Conservation (phyloP, 1,139 yeast species). For the Geotrichum klebahnii region DNA sequence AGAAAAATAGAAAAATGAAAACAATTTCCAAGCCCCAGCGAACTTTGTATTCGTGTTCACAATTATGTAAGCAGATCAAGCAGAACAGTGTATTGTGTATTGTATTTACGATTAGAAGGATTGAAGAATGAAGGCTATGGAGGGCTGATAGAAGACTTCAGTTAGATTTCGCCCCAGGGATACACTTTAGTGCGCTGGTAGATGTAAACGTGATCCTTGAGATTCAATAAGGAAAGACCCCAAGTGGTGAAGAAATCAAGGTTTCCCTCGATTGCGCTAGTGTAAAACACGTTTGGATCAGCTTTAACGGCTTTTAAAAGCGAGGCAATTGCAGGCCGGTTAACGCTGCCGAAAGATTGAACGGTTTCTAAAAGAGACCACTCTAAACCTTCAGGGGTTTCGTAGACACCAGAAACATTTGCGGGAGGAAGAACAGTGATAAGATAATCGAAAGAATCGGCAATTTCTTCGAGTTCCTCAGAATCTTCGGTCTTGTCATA, state of each 20-base stretch:
- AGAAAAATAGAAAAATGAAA: not conserved
- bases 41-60: conserved; percentile 12
- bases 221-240: conserved; percentile 12
- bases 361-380: conserved; percentile 45
- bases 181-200: conserved; percentile 32
- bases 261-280: conserved; percentile 3
- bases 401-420: conserved; percentile 29
- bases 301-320: conserved; percentile 21
- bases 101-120: not conserved
- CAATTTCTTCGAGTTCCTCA: conserved; percentile 40
- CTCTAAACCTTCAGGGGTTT: conserved; percentile 27
- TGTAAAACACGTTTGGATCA: conserved; percentile 8
- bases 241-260: conserved; percentile 2
- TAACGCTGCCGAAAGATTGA: conserved; percentile 41
- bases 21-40: too few species aligned
- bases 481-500: conserved; percentile 74
- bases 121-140: not conserved
- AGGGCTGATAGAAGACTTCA: not conserved
- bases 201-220: conserved; percentile 34
- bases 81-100: not conserved
- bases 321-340: conserved; percentile 20
- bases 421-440: conserved; percentile 45
- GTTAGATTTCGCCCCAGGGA: conserved; percentile 15
- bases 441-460: conserved; percentile 58
- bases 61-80: conserved; percentile 10